Evolutionary conservation across 129 eudicot genomes (phyloP), one percentile per base, ranked within the genome.

Genomic region (Dittrichia graveolens): DNA sequence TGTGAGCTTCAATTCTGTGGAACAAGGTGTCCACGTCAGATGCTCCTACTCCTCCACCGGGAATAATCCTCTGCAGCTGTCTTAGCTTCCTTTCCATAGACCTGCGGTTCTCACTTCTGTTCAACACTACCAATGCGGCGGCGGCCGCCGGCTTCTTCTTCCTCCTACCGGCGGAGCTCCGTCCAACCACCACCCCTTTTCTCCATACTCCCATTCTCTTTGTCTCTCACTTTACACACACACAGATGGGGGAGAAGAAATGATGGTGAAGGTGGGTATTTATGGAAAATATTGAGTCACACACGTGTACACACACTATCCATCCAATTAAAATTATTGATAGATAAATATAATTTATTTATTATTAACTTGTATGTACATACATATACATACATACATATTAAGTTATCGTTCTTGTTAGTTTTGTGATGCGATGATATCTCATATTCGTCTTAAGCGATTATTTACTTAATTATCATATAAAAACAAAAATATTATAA

Each of bases 171-270:
- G 24, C 45, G 11, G 80, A 76, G 49, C 75, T 76, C 61, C 80
- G 80, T 12, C 80, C 80, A 38, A 76, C 69, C 54, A 68, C 62
- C 68, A 76, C 80, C 8, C 80, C 75, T 67, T 38, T 67, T 34
- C 75, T 76, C 80, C 69, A 76, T 76, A 43, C 69, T 37, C 75
- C 75, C 80, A 76, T 76, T 40, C 16, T 74, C 61, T 73, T 10
- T 53, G 15, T 61, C 46, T 40, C 63, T 70, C 15, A 6, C 4
- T 60, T 35, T 41, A 24, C 31, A 24, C 38, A 63, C 69, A 57
- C 69, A 75, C 45, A 3, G 42, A 76, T 16, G 38, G 18, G 48
- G 24, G 44, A 7, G 40, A 67, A 67, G 58, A 69, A 65, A 58
- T 41, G 80, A 46, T 58, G 45, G 39, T 39, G 48, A 59, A 10